Conservation (phyloP, 148 eudicot genomes). For the Rhododendron williamsianum region DNA sequence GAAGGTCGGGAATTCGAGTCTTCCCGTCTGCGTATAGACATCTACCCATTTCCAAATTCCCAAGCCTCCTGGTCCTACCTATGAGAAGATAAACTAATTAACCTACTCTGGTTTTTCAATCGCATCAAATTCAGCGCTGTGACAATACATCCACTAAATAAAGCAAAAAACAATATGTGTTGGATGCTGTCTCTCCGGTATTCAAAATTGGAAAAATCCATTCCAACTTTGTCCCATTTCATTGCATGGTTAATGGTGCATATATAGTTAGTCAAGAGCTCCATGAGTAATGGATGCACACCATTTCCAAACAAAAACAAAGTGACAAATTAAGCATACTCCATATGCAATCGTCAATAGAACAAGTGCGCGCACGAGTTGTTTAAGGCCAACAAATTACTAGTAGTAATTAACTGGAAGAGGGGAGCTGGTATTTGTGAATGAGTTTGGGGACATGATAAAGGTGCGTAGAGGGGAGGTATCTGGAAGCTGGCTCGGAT, state of each 20-base stretch:
- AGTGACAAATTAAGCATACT: not conserved
- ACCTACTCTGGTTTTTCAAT: not conserved
- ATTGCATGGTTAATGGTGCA: not conserved
- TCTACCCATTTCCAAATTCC: too few species aligned
- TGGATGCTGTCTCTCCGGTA: not conserved
- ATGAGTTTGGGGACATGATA: not conserved
- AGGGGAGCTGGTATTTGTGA: not conserved
- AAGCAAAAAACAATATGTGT: not conserved
- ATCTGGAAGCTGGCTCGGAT: too few species aligned
- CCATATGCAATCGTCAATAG: not conserved
- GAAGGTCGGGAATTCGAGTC: too few species aligned
- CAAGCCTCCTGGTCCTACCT: too few species aligned
- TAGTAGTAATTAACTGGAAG: not conserved
- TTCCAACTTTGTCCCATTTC: not conserved
- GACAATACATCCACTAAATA: not conserved
- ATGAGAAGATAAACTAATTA: not conserved
- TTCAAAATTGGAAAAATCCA: not conserved
- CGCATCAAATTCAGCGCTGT: not conserved
- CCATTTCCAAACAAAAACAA: not conserved
- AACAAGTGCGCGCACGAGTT: not conserved
- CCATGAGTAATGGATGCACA: not conserved
- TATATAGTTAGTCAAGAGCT: not conserved
- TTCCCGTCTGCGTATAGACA: too few species aligned
- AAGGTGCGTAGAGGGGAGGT: not conserved
- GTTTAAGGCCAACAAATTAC: not conserved